phyloP scores from a whole-genome alignment of 306 rosid species.

The Dalbergia oliveri region DNA sequence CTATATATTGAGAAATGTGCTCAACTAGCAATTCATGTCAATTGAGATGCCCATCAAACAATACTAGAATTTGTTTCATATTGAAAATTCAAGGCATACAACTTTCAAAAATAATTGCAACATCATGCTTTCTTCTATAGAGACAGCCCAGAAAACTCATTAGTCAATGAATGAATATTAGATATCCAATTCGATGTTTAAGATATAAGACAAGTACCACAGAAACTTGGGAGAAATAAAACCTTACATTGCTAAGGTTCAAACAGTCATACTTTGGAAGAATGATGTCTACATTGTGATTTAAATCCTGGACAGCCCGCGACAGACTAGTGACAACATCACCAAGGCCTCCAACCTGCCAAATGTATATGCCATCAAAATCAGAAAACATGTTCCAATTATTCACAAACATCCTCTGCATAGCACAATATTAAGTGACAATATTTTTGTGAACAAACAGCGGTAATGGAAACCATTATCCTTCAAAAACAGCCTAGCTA shows the following conservation, averaged over 20 bases:
- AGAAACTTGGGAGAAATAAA: slow-evolving; percentile 39
- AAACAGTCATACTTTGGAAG: slow-evolving; percentile 95
- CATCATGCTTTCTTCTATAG: slow-evolving; percentile 21
- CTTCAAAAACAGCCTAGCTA: slow-evolving; percentile 23
- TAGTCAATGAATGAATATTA: slow-evolving; percentile 5
- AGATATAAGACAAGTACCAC: slow-evolving; percentile 20
- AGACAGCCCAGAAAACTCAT: slow-evolving; percentile 23
- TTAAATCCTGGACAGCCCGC: slow-evolving; percentile 86
- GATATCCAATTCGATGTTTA: slow-evolving; percentile 15
- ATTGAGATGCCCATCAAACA: slow-evolving; percentile 26
- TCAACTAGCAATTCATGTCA: slow-evolving; percentile 26
- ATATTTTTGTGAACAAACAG: slow-evolving; percentile 4
- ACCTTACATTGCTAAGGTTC: slow-evolving; percentile 87
- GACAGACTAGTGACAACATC: slow-evolving; percentile 95
- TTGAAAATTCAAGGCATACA: slow-evolving; percentile 31
- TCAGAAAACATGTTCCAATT: slow-evolving; percentile 23
- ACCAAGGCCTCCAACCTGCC: slow-evolving; percentile 98
- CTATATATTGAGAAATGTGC: slow-evolving; percentile 27
- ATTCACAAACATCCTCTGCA: slow-evolving; percentile 25
- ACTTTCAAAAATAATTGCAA: slow-evolving; percentile 28
- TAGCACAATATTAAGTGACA: slow-evolving; percentile 1
- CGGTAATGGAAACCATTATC: slow-evolving; percentile 20
- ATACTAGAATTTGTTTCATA: slow-evolving; percentile 22
- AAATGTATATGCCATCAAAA: slow-evolving; percentile 36
- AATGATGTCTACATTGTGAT: slow-evolving; percentile 82